Evolutionary conservation across 371 early-diverging fungal genomes (phyloP).

Genomic region (Mucor plumbeus): DNA sequence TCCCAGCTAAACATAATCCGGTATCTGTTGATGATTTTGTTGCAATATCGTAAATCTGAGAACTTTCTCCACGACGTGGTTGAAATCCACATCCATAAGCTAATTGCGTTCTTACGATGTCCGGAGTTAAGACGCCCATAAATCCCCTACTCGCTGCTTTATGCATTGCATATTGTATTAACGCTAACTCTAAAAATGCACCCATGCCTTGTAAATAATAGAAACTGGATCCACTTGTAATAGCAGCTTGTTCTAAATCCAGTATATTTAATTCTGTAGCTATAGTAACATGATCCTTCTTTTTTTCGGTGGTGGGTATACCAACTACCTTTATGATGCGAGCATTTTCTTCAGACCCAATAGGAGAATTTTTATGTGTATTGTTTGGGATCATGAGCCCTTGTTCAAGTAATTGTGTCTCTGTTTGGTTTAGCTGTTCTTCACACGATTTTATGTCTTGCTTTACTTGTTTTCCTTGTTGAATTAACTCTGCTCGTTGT

Average conservation of each 20-base stretch:
- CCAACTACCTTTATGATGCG: constrained; percentile 56
- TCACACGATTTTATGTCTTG: constrained; percentile 37
- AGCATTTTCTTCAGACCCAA: constrained; percentile 72
- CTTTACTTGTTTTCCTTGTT: constrained; percentile 58
- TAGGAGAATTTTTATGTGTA: constrained; percentile 68
- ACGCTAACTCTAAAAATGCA: constrained; percentile 84
- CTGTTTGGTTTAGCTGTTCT: constrained; percentile 48
- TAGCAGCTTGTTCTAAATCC: constrained; percentile 87
- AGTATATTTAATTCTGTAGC: constrained; percentile 67
- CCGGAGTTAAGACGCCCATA: constrained; percentile 81
- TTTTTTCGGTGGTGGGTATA: constrained; percentile 24
- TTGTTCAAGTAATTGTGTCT: constrained; percentile 54
- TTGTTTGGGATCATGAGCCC: constrained; percentile 75
- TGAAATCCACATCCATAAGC: constrained; percentile 92
- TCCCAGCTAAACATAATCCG: constrained; percentile 79
- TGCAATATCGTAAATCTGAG: constrained; percentile 82
- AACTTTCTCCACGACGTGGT: constrained; percentile 75
- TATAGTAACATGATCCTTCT: constrained; percentile 76
- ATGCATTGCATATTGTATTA: constrained; percentile 87
- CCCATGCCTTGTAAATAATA: constrained; percentile 87
- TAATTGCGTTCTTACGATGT: constrained; percentile 80
- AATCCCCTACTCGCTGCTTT: constrained; percentile 78
- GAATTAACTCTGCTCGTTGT: constrained; percentile 38
- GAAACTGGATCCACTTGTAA: constrained; percentile 85
- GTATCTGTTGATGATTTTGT: constrained; percentile 34